Evolutionary conservation across 305 asterid genomes (phyloP), one percentile per base, ranked within the genome.

Genomic region (Nicotiana rustica): DNA sequence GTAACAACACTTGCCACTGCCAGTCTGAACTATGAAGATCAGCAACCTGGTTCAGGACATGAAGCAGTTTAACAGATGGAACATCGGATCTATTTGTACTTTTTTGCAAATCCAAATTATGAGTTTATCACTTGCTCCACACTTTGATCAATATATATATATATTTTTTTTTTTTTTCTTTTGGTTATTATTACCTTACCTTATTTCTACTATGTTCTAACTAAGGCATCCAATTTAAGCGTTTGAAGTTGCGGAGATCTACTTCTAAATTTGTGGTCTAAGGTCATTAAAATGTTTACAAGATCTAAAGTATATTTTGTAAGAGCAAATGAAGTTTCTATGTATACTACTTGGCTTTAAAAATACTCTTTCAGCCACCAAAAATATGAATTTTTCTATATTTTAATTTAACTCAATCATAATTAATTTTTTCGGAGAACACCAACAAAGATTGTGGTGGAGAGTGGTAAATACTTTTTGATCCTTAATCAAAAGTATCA

Each of bases 11-110:
- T 25, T 25, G 25, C 25, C 25, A 17, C 77, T 36, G 31, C 14
- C 9, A 9, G 33, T 4, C 29, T 38, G 19, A 44, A 44, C 35
- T 36, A 38, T 44, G 78, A 70, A 70, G 59, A 44, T 18, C 36
- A 41, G 13, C 36, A 70, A 70, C 19, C 7, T 5, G 18, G 9
- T 70, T 70, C 2, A 70, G 60, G 60, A 60, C 47, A 4, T 44
- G 78, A 70, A 12, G 19, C 78, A 10, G 78, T 70, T 19, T 70
- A 70, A 44, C 78, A 70, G 59, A 70, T 70, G 78, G n/a, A 25
- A 44, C 10, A 70, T 41, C 21, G 18, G 19, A 44, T 33, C 78
- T 67, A 67, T 67, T 19, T 70, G 35, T 69, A 69, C 57, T n/a
- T 38, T 65, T 25, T 38, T 41, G 2, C 12, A 41, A 41, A 41